These are phyloP conservation scores for Xylariales sp. DNA, from an alignment of 2,329 filamentous ascomycete genomes.

Conservation along the genomic window DNA sequence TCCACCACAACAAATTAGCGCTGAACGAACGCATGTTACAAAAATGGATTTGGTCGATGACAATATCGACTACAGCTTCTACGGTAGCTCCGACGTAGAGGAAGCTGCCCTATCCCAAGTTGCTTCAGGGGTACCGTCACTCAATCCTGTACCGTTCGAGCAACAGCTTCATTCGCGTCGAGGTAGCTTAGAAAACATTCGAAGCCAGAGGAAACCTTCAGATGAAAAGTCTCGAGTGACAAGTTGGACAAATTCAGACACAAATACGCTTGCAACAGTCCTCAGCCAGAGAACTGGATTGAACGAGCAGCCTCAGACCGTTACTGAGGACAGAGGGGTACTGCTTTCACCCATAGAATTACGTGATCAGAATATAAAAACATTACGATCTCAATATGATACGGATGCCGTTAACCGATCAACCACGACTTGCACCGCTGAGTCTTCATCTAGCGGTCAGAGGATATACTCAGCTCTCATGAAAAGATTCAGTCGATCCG, in stretches of 20 bases:
- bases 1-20: conserved; percentile 49
- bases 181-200: conserved; percentile 50
- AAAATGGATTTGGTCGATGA: conserved; percentile 9
- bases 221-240: conserved; percentile 63
- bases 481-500: conserved; percentile 47
- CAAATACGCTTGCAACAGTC: conserved; percentile 47
- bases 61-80: conserved; percentile 12
- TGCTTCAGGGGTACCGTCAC: conserved; percentile 42
- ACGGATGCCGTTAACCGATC: background rate
- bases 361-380: too few relatives aligned
- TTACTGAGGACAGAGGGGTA: conserved; percentile 55
- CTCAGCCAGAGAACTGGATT: conserved; percentile 34
- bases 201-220: conserved; percentile 31
- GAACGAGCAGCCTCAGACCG: conserved; percentile 55
- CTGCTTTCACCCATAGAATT: too few relatives aligned
- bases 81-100: conserved; percentile 9
- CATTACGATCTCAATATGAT: background rate
- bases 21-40: conserved; percentile 30
- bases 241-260: conserved; percentile 66
- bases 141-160: conserved; percentile 42
- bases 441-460: conserved; percentile 44
- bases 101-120: conserved; percentile 39
- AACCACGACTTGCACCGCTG: background rate
- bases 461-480: conserved; percentile 63
- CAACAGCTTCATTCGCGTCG: conserved; percentile 46